phyloP scores from a whole-genome alignment of 495 filamentous ascomycete species.

The Xylaria castorea region DNA sequence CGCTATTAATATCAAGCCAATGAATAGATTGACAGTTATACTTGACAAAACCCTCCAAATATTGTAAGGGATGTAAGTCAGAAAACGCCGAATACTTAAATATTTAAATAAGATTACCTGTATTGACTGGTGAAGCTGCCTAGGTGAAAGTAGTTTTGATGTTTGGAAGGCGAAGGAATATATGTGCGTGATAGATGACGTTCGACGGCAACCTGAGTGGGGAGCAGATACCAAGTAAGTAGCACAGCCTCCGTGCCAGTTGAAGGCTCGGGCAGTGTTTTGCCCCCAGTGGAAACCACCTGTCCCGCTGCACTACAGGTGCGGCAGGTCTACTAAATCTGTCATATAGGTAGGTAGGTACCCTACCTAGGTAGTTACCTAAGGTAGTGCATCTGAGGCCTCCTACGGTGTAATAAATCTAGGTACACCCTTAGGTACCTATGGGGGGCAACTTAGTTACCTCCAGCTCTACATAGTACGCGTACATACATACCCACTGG shows the following conservation, averaged over 20 bases:
- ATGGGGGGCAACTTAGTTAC: neutral
- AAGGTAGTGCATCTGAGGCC: slow-evolving; percentile 8
- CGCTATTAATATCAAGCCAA: slow-evolving; percentile 26
- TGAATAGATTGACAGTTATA: neutral
- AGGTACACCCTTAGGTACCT: neutral
- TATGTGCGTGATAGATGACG: neutral
- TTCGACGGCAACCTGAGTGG: neutral
- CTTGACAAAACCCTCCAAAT: neutral
- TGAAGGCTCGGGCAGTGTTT: slow-evolving; percentile 5
- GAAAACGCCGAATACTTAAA: neutral
- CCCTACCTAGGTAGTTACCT: too few species aligned
- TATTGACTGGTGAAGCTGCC: neutral
- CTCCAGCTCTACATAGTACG: neutral
- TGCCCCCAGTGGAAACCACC: slow-evolving; percentile 3
- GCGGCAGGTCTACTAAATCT: neutral
- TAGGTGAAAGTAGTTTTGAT: neutral
- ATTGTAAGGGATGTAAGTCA: neutral
- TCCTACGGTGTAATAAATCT: slow-evolving; percentile 10
- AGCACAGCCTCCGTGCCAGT: neutral
- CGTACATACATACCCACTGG: neutral
- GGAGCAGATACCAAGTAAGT: neutral
- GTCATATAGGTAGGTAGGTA: neutral
- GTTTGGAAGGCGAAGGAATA: slow-evolving; percentile 14
- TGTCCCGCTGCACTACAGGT: neutral
- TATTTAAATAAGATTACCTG: neutral